Percentiles rank a stretch among this genome's conserved stretches.
These are phyloP conservation scores for Tulasnella sp. DNA, from an alignment of 768 basidiomycete genomes.

Conservation along the genomic window DNA sequence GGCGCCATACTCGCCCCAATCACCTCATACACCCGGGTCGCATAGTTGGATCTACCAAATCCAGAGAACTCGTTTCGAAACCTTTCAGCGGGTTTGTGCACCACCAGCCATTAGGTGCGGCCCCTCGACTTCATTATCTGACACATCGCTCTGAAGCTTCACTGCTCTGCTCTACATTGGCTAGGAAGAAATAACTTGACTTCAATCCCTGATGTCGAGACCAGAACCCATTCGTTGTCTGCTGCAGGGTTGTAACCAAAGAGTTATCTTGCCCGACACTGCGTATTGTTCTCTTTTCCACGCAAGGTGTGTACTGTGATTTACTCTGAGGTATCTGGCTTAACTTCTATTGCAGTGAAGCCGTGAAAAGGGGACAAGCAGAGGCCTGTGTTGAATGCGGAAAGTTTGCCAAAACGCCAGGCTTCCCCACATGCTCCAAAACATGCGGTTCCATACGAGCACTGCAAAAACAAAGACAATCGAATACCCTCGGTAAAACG, in stretches of 20 bases:
- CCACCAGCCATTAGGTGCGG: too few relatives aligned
- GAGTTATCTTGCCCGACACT: background rate
- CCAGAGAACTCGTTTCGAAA: too few relatives aligned
- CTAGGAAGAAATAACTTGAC: background rate
- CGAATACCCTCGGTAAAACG: background rate
- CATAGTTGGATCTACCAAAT: too few relatives aligned
- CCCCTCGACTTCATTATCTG: too few relatives aligned
- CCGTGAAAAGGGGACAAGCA: background rate
- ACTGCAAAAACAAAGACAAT: background rate
- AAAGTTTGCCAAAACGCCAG: background rate
- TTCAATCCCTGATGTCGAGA: background rate
- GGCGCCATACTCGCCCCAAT: background rate
- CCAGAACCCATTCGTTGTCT: background rate
- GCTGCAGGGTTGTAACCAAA: background rate
- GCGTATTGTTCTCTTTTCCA: background rate
- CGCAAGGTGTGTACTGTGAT: background rate
- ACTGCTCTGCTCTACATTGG: background rate
- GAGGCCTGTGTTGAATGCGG: background rate
- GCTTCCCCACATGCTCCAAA: background rate
- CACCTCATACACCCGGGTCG: background rate
- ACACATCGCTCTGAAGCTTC: too few relatives aligned
- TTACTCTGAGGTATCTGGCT: background rate
- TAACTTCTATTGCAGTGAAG: background rate
- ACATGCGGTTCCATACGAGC: background rate
- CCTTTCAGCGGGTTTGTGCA: too few relatives aligned